phyloP scores from a whole-genome alignment of 805 yeast species.

The Candida manassasensis region DNA sequence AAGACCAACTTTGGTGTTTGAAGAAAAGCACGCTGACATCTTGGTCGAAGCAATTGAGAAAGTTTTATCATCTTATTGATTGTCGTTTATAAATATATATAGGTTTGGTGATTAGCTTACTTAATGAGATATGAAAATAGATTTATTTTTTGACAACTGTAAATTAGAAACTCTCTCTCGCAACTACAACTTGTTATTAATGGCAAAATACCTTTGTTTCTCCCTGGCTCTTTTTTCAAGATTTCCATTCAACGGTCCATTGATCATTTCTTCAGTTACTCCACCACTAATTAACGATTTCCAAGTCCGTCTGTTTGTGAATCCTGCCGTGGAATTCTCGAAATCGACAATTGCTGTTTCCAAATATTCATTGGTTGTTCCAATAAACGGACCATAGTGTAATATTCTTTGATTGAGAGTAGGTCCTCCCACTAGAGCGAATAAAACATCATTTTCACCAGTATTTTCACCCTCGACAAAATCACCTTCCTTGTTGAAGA shows the following conservation, averaged over 20 bases:
- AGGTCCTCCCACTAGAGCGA: slow-evolving; percentile 70
- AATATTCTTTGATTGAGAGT: slow-evolving; percentile 69
- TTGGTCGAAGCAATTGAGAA: slow-evolving; percentile 43
- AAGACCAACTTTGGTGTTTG: slow-evolving; percentile 76
- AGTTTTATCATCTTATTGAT: slow-evolving; percentile 31
- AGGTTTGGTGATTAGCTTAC: background rate
- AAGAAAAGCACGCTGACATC: slow-evolving; percentile 74
- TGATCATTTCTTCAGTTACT: slow-evolving; percentile 37
- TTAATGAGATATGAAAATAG: background rate
- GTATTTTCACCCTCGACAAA: slow-evolving; percentile 53
- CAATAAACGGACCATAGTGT: slow-evolving; percentile 90
- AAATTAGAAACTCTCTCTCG: background rate
- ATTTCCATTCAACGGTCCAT: slow-evolving; percentile 30
- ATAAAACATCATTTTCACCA: slow-evolving; percentile 72
- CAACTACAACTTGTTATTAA: too few species aligned
- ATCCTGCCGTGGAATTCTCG: slow-evolving; percentile 62
- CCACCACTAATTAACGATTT: slow-evolving; percentile 39
- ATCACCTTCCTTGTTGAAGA: slow-evolving; percentile 67
- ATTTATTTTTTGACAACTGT: background rate
- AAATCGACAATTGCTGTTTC: slow-evolving; percentile 23
- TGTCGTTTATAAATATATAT: too few species aligned
- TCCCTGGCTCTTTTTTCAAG: slow-evolving; percentile 20
- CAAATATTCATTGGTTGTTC: slow-evolving; percentile 30
- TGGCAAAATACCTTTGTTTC: slow-evolving; percentile 14
- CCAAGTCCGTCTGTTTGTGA: slow-evolving; percentile 71